Evolutionary conservation across 1,139 yeast genomes (phyloP), one percentile per base, ranked within the genome.

Genomic region (Saccharomyces hybrid): DNA sequence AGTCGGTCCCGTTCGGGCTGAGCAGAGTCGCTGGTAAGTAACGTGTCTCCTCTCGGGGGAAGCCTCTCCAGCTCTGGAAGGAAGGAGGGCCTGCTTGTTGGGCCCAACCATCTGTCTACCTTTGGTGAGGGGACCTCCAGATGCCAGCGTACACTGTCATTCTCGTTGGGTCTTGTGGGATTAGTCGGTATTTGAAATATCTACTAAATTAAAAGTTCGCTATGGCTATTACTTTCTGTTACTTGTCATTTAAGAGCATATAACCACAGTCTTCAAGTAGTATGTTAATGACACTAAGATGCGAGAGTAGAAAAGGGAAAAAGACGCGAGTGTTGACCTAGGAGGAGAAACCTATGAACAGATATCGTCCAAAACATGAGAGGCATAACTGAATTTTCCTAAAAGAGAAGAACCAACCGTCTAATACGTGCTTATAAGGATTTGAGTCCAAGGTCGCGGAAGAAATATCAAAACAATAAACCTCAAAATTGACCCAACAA

Each of bases 251-350:
- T 12, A 21, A 21, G n/a, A 24, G n/a, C 19, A 50, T 6, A 47
- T 11, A 53, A 49, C 51, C 53, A 53, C 50, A 52, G 54, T 52
- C 54, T 48, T 48, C 27, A 52, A 52, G 49, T 47, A 51, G 53
- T 51, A 51, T 51, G 53, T 51, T 44, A 32, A 11, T 7, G 28
- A 5, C 44, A 27, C 28, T 9, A 21, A 29, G 5, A 14, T 16
- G 34, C 7, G 26, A 9, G n/a, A 4, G n/a, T 28, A 14, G 29
- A 2, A n/a, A 31, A 49, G 47, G 12, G 12, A 12, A n/a, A 9
- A 19, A 4, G 7, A 9, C 14, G 21, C 9, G 24, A 38, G 2
- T 19, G 4, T 38, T 38, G 24, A 38, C 6, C 21, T 24, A 4
- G 19, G 9, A 12, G n/a, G 12, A 16, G n/a, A 38, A 38, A 8